A percentile compares a stretch with the other conserved stretches of the same genome.
Evolutionary conservation across 352 stramenopile genomes (phyloP).

Genomic region (Globisporangium emineosum): DNA sequence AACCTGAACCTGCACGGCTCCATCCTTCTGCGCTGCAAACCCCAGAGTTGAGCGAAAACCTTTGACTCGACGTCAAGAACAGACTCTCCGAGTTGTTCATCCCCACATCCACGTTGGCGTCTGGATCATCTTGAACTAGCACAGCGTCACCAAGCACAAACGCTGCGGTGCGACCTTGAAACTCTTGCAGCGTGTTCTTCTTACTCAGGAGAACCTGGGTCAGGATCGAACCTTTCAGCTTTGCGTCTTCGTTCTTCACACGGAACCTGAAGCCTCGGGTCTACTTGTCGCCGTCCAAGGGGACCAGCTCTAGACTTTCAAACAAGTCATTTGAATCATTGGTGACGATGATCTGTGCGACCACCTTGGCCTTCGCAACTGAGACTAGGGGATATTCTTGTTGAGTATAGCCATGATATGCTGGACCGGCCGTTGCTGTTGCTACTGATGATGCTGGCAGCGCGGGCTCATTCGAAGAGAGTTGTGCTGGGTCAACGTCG

Average conservation of each 20-base stretch:
- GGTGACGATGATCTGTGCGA: neutral
- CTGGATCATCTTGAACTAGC: neutral
- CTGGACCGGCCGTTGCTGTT: too few species aligned
- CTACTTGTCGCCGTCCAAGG: neutral
- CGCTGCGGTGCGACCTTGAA: neutral
- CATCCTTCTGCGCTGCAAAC: neutral
- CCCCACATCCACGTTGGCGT: neutral
- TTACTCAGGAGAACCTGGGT: neutral
- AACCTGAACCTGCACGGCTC: neutral
- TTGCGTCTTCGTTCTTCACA: neutral
- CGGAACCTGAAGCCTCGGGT: neutral
- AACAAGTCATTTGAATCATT: neutral
- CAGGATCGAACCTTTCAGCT: conserved; percentile 3
- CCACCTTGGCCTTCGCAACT: too few species aligned
- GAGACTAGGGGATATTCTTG: too few species aligned
- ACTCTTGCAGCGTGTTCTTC: neutral
- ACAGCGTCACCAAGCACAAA: neutral
- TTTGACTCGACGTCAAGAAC: neutral
- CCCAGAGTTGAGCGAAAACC: neutral
- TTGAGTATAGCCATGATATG: too few species aligned
- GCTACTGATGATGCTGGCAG: too few species aligned
- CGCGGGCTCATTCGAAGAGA: too few species aligned
- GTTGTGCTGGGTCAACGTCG: too few species aligned
- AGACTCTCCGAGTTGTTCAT: neutral
- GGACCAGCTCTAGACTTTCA: neutral